These are phyloP conservation scores for Fusarium protoensiforme DNA, from an alignment of 2,329 filamentous ascomycete species.

Conservation along the genomic window DNA sequence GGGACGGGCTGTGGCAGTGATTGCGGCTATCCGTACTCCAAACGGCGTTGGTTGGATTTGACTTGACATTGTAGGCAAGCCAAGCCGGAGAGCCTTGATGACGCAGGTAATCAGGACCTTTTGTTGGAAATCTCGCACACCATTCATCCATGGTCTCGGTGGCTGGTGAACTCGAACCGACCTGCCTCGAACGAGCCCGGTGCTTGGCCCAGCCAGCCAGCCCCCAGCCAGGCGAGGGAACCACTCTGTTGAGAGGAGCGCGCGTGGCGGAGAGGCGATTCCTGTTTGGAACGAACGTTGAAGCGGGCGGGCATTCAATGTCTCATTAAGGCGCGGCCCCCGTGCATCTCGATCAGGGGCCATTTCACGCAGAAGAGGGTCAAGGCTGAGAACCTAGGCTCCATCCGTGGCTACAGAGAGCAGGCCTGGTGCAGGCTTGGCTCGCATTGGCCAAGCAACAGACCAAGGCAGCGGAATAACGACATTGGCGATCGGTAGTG, in stretches of 20 bases:
- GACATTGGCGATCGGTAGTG: slow-evolving; percentile 23
- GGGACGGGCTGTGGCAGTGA: not conserved
- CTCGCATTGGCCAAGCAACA: slow-evolving; percentile 26
- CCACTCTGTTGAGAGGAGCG: not conserved
- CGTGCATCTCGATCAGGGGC: slow-evolving; percentile 28
- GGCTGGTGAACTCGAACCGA: not conserved
- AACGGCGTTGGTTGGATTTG: not conserved
- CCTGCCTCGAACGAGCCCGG: not conserved
- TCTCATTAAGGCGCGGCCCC: slow-evolving; percentile 8
- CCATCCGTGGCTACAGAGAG: not conserved
- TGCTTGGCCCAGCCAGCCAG: slow-evolving; percentile 3
- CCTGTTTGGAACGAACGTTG: not conserved
- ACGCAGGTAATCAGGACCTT: slow-evolving; percentile 1
- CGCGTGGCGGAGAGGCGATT: not conserved
- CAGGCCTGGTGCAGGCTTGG: slow-evolving; percentile 23
- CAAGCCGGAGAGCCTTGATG: not conserved
- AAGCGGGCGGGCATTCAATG: not conserved
- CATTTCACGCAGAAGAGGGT: not conserved
- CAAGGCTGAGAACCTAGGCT: slow-evolving; percentile 19
- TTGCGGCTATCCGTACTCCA: not conserved
- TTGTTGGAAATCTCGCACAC: not conserved
- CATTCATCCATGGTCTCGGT: not conserved
- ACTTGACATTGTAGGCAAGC: not conserved
- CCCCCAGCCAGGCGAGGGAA: not conserved
- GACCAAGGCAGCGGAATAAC: slow-evolving; percentile 30